A percentile compares a stretch with the other conserved stretches of the same genome.
phyloP scores from a whole-genome alignment of 805 yeast species.

The Cyberlindnera xylosilytica region DNA sequence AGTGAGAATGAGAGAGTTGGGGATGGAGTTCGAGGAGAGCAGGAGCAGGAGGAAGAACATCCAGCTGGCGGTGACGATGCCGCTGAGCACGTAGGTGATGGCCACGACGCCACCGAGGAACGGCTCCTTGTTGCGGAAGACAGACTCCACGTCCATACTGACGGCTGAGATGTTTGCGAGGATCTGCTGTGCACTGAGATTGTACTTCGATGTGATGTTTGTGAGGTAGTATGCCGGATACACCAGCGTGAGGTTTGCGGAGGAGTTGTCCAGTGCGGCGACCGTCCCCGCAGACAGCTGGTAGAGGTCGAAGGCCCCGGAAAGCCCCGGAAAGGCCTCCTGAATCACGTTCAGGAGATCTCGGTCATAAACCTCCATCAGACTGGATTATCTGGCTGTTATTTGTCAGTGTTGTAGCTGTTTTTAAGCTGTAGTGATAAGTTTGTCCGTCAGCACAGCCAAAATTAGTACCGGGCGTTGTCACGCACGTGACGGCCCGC shows the following conservation, averaged over 20 bases:
- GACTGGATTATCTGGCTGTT: no score
- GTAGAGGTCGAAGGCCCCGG: constrained; percentile 16
- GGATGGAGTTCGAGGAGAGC: constrained; percentile 55
- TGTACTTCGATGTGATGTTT: constrained; percentile 36
- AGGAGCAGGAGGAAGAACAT: constrained; percentile 57
- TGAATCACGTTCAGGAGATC: neutral
- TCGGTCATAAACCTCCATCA: neutral
- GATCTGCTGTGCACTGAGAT: constrained; percentile 6
- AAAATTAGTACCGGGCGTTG: no score
- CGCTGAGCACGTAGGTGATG: constrained; percentile 49
- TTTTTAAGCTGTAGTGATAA: no score
- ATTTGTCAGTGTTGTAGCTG: no score
- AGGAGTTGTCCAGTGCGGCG: neutral
- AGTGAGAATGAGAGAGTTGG: constrained; percentile 53
- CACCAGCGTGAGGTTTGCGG: constrained; percentile 10
- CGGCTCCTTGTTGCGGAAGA: constrained; percentile 28
- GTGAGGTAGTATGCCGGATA: constrained; percentile 46
- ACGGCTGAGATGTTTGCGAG: constrained; percentile 9
- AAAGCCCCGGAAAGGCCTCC: constrained; percentile 14
- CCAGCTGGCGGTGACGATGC: constrained; percentile 65
- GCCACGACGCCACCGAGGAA: constrained; percentile 38
- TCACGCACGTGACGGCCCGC: no score
- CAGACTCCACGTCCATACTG: neutral
- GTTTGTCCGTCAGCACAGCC: no score
- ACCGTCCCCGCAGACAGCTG: constrained; percentile 24